Base-by-base conservation (phyloP, 257 asterid species). In the Primulina eburnea region DNA sequence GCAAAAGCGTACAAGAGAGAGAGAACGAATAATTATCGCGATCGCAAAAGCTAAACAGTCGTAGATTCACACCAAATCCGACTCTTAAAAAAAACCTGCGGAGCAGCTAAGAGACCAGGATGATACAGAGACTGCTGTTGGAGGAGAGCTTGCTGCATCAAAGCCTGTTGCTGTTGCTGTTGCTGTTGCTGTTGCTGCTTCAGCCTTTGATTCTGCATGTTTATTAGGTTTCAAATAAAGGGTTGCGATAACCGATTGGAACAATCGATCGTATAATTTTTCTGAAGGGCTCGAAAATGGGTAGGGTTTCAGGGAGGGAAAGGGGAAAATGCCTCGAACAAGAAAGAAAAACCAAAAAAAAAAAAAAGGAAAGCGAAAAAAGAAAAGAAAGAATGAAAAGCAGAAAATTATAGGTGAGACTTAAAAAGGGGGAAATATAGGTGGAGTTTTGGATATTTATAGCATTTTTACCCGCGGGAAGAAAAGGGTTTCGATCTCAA, bases 81-180 rank as follows among this genome's bases (percentile, higher is more conserved):
- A 63, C 3, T 26, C 1, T 4, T 12, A 7, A 61, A 57, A 65
- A 3, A 16, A 74, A 92, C 98, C 97, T 88, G 98, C 11, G 98
- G 92, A 78, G 97, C 84, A 80, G 97, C 96, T 87, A 92, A 71
- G 62, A 92, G 87, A 64, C 92, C 98, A 20, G 96, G 97, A 68
- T 90, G 97, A 64, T 92, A 90, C 35, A 92, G 88, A 62, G 97
- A 80, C 81, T 86, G 98, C 62, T 92, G 98, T 65, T 90, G 97
- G 56, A 92, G 89, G 72, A 92, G 87, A 73, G 96, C 98, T 77
- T 92, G 98, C 77, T 90, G 98, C 95, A 92, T 90, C 90, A 92
- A 71, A 62, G 95, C 97, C 74, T 84, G 92, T 5, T 90, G 98
- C 7, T 90, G 97, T 62, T 92, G 97, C 73, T 84, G 95, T n/a